Base-by-base conservation (phyloP, 78 protist genomes). In the Pigoraptor vietnamica region DNA sequence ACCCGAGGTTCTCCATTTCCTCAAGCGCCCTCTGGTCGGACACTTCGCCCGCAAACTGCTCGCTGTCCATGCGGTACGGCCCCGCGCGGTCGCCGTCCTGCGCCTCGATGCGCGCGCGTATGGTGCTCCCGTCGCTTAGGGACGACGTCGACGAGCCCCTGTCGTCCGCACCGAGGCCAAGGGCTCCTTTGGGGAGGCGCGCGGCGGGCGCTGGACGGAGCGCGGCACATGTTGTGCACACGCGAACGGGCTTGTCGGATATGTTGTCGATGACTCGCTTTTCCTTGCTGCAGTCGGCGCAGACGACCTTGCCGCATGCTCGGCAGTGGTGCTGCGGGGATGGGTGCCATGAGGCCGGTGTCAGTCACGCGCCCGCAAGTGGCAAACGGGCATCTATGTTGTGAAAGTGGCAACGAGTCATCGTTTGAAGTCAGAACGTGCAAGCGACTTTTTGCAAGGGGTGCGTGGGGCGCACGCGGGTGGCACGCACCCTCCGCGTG, bases 241-340 rank as follows among this genome's bases (percentile, higher is more conserved):
- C 67, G 14, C 67, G 67, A 48, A 48, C 29, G 67, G 67, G 67
- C 14, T 48, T 48, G 67, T 48, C 67, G 67, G 67, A 48, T 48
- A 48, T 48, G 67, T 48, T 6, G 14, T 48, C 14, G 67, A 48
- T 48, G 67, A 21, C 29, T 6, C 67, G 67, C 67, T 48, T 48
- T 48, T 48, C 67, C 14, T 48, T 48, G 67, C 67, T 48, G 67
- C 88, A 83, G 1, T 10, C 39, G 39, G 39, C 35, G 25, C 88
- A 83, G 35, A 83, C 88, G 25, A 83, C 88, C 88, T 6, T 35
- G 0, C 88, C 88, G 38, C 88, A 83, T 1, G 23, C 24, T 2
- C 88, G 88, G 38, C 88, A 83, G 88, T 83, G 88, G 33, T 83
- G 88, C 88, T 83, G 25, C 14, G 67, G 67, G 19, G 19, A 48